Percentiles rank a stretch among this genome's conserved stretches.
Conservation (phyloP, 345 rosid species). For the Citrus glauca region DNA sequence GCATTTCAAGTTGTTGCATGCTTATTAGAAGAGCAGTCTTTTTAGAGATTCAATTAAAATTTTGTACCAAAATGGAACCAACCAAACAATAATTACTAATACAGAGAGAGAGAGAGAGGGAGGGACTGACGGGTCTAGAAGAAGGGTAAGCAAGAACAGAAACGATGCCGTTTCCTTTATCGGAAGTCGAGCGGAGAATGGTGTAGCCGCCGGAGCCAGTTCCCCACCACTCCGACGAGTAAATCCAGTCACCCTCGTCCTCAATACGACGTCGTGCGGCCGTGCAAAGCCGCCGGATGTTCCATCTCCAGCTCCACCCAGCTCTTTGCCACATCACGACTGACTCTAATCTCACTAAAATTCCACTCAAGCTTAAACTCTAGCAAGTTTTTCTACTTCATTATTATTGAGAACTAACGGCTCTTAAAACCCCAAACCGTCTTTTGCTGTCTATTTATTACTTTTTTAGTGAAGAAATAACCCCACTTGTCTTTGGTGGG, state of each 20-base stretch:
- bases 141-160: conserved; percentile 71
- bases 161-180: conserved; percentile 71
- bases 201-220: conserved; percentile 37
- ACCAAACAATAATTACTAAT: not conserved
- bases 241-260: conserved; percentile 91
- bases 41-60: not conserved
- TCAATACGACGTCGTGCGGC: conserved; percentile 23
- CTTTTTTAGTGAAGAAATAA: too few relatives aligned
- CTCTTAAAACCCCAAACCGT: conserved; percentile 1
- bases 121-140: conserved; percentile 72
- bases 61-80: not conserved
- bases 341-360: not conserved
- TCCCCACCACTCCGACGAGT: conserved; percentile 90
- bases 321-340: conserved; percentile 25
- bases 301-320: conserved; percentile 20
- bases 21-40: not conserved
- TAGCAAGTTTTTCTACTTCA: too few relatives aligned
- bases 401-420: not conserved
- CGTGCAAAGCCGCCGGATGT: conserved; percentile 41
- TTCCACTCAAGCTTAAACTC: conserved; percentile 11
- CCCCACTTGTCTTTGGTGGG: too few relatives aligned
- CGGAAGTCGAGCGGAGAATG: conserved; percentile 50
- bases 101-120: not conserved
- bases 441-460: too few relatives aligned
- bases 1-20: not conserved